Conservation (phyloP, 1,284 basidiomycete species). For the Phellinidium pouzarii region DNA sequence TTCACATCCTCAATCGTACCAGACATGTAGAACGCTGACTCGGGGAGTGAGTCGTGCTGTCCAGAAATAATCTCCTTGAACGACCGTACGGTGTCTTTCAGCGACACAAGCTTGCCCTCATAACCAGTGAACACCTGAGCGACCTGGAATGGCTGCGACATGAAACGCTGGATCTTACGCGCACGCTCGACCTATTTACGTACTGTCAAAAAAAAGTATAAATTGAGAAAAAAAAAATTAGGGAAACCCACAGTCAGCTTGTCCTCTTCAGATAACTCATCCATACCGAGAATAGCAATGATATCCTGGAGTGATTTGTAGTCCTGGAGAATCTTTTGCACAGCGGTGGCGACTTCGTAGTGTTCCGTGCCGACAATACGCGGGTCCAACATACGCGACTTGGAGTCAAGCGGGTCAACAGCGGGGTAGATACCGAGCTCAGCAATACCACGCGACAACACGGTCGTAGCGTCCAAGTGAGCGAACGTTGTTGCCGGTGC, state of each 20-base stretch:
- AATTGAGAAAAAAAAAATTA: not conserved
- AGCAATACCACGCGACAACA: slow-evolving; percentile 97
- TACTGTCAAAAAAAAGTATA: slow-evolving; percentile 9
- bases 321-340: slow-evolving; percentile 98
- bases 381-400: slow-evolving; percentile 99
- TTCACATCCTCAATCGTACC: slow-evolving; percentile 94
- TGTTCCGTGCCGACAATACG: slow-evolving; percentile 92
- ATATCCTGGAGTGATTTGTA: slow-evolving; percentile 99
- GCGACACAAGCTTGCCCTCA: slow-evolving; percentile 90
- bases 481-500: slow-evolving; percentile 99
- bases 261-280: slow-evolving; percentile 99
- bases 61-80: slow-evolving; percentile 97
- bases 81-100: slow-evolving; percentile 89
- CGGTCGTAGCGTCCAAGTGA: slow-evolving; percentile 99
- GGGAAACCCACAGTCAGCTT: slow-evolving; percentile 79
- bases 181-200: slow-evolving; percentile 73
- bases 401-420: slow-evolving; percentile 98
- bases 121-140: slow-evolving; percentile 99
- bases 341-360: slow-evolving; percentile 91
- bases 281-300: slow-evolving; percentile 98
- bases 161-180: slow-evolving; percentile 93
- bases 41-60: slow-evolving; percentile 82
- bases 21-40: slow-evolving; percentile 92
- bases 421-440: slow-evolving; percentile 99
- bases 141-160: slow-evolving; percentile 99